These are phyloP conservation scores for Cercospora sojina DNA, from an alignment of 2,329 filamentous ascomycete genomes.

Conservation along the genomic window DNA sequence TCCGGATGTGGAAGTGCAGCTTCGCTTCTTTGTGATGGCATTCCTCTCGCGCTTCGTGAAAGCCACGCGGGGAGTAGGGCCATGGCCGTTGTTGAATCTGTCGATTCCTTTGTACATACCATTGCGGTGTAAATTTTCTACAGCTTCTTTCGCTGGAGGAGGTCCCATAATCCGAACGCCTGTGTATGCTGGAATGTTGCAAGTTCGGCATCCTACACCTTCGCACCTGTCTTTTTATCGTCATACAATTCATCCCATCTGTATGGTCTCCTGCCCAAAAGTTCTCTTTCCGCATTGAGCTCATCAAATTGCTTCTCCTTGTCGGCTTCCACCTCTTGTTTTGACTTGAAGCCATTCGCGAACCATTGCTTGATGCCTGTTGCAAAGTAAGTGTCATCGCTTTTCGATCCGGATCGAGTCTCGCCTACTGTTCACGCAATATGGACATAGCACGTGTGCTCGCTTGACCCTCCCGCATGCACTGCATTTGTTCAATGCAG, in stretches of 20 bases:
- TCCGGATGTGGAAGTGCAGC: constrained; percentile 1
- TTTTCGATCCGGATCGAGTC: not conserved
- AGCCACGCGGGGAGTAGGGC: not conserved
- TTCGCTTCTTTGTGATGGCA: constrained; percentile 4
- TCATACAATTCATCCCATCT: constrained; percentile 29
- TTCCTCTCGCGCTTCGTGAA: not conserved
- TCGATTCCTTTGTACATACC: constrained; percentile 7
- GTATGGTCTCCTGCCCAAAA: constrained; percentile 27
- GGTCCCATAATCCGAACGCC: not conserved
- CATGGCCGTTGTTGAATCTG: not conserved
- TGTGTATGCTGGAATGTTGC: not conserved
- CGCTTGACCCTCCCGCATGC: constrained; percentile 85
- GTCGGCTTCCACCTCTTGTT: constrained; percentile 28
- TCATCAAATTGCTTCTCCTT: constrained; percentile 28
- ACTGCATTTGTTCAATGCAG: constrained; percentile 80
- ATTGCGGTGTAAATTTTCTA: constrained; percentile 4
- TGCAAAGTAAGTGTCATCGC: constrained; percentile 1
- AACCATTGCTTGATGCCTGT: constrained; percentile 40
- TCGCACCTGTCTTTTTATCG: constrained; percentile 25
- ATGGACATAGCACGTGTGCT: constrained; percentile 82
- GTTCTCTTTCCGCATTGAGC: constrained; percentile 29
- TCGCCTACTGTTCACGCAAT: constrained; percentile 76
- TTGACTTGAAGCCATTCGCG: constrained; percentile 37
- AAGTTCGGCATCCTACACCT: constrained; percentile 3
- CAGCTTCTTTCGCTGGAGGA: not conserved